These are phyloP conservation scores for Aspergillus sp. DNA, from an alignment of 2,329 filamentous ascomycete species.

Conservation along the genomic window DNA sequence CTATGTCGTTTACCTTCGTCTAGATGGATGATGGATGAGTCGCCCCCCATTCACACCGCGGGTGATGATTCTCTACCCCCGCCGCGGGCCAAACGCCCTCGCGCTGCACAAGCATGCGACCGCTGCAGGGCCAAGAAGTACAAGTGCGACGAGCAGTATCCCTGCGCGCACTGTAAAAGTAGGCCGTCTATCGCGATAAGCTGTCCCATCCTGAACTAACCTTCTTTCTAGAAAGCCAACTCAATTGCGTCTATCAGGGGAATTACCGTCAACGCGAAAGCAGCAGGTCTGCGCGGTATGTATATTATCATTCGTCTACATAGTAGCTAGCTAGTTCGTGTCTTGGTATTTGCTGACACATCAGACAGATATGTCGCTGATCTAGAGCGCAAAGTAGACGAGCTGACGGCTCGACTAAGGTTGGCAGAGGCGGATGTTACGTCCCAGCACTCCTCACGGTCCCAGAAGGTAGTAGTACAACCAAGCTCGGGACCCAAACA, in stretches of 20 bases:
- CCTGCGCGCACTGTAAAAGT: constrained; percentile 50
- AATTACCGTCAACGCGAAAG: constrained; percentile 36
- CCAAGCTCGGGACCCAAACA: constrained; percentile 6
- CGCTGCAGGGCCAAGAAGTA: constrained; percentile 52
- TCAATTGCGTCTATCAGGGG: constrained; percentile 39
- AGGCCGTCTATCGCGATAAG: constrained; percentile 16
- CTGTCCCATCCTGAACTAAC: neutral
- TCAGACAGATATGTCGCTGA: constrained; percentile 36
- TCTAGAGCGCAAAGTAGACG: constrained; percentile 39
- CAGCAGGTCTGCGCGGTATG: constrained; percentile 32
- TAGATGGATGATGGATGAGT: constrained; percentile 43
- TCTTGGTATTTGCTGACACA: neutral
- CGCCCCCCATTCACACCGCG: constrained; percentile 11
- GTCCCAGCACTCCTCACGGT: constrained; percentile 16
- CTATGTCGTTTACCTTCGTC: constrained; percentile 1
- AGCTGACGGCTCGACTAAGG: constrained; percentile 31
- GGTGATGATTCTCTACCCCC: constrained; percentile 20
- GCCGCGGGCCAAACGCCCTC: constrained; percentile 38
- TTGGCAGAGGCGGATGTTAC: constrained; percentile 22
- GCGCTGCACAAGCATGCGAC: constrained; percentile 52
- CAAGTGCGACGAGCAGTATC: constrained; percentile 51
- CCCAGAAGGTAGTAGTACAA: constrained; percentile 1
- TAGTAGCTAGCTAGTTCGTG: neutral
- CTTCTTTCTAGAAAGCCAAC: constrained; percentile 30
- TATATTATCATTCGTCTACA: neutral